A percentile compares a stretch with the other conserved stretches of the same genome.
These are phyloP conservation scores for Gastrolobium villosum DNA, from an alignment of 306 rosid species.

Conservation along the genomic window DNA sequence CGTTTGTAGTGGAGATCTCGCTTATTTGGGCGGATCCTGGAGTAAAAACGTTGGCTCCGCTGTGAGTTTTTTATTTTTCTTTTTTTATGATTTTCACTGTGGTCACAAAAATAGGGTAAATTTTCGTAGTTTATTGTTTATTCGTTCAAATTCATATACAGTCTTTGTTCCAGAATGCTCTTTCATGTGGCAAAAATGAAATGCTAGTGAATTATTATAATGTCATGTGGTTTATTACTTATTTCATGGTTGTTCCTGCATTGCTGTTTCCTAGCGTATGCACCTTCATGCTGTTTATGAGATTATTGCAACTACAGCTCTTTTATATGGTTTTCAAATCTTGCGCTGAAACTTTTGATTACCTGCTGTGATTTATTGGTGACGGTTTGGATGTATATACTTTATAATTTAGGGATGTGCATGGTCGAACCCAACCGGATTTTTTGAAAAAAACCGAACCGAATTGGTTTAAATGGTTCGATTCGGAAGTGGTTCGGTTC, in stretches of 20 bases:
- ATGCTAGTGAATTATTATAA: not conserved
- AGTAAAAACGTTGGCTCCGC: conserved; percentile 86
- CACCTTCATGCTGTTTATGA: not conserved
- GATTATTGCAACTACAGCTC: not conserved
- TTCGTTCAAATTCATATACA: not conserved
- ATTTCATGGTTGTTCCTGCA: not conserved
- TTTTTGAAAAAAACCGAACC: no score
- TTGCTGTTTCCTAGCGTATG: not conserved
- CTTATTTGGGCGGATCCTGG: conserved; percentile 98
- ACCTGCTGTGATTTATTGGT: not conserved
- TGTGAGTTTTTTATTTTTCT: conserved; percentile 59
- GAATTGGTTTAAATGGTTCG: no score
- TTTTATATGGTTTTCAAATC: not conserved
- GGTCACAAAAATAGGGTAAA: not conserved
- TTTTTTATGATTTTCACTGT: not conserved
- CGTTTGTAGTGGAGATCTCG: conserved; percentile 89
- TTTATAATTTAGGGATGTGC: no score
- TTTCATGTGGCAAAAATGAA: not conserved
- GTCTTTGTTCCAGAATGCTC: not conserved
- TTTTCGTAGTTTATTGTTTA: not conserved
- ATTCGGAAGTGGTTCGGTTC: no score
- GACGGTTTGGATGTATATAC: not conserved
- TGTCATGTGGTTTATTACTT: not conserved
- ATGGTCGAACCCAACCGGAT: no score
- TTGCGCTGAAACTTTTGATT: not conserved